Evolutionary conservation across 2,329 filamentous ascomycete genomes (phyloP).

Genomic region (Cladosporium sp.): DNA sequence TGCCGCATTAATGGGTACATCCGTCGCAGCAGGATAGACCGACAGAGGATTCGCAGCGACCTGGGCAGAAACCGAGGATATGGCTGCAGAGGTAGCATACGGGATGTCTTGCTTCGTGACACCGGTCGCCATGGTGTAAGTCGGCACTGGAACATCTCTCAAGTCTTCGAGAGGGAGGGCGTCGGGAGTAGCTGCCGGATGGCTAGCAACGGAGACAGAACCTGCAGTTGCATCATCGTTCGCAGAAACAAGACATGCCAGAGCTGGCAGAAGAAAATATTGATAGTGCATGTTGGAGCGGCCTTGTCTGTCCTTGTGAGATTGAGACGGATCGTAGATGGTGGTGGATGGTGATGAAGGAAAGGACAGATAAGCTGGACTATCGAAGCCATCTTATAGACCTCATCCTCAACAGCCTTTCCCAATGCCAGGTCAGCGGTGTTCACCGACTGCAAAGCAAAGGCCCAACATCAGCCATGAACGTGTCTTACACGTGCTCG

Average conservation of each 20-base stretch:
- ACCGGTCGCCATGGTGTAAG: conserved; percentile 9
- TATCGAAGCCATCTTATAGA: too few relatives aligned
- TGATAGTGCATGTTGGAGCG: neutral
- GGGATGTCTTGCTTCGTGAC: neutral
- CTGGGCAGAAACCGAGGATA: neutral
- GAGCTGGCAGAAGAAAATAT: neutral
- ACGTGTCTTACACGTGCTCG: too few relatives aligned
- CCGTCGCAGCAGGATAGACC: conserved; percentile 5
- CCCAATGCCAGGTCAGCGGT: too few relatives aligned
- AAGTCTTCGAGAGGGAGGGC: conserved; percentile 13
- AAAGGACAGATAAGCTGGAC: too few relatives aligned
- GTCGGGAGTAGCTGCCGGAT: conserved; percentile 11
- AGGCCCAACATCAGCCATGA: too few relatives aligned
- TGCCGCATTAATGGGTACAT: neutral
- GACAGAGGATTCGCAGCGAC: conserved; percentile 4
- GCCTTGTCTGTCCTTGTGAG: too few relatives aligned
- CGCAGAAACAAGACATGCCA: conserved; percentile 10
- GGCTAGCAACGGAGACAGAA: neutral
- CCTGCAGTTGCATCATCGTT: neutral
- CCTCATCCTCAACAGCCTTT: too few relatives aligned
- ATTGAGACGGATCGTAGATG: too few relatives aligned
- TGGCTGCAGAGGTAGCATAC: conserved; percentile 1
- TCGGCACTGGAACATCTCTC: conserved; percentile 11
- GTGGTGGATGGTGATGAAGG: too few relatives aligned
- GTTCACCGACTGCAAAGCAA: too few relatives aligned